Base-by-base conservation (phyloP, 805 yeast species). In the Myxozyma geophila region DNA sequence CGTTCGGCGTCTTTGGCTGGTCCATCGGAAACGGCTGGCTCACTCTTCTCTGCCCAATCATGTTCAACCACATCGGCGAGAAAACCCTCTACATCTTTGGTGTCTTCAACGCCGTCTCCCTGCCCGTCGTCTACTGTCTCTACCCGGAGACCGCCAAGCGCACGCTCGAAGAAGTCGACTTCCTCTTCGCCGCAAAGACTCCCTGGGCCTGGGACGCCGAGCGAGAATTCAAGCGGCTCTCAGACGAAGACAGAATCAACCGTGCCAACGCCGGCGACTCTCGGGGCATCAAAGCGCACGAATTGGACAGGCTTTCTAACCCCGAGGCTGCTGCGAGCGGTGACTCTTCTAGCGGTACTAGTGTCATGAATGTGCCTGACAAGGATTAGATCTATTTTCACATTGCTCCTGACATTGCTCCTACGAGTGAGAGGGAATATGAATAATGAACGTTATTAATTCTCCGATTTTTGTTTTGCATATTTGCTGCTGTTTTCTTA, bases 91-190 rank as follows among this genome's bases (percentile, higher is more conserved):
- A 74, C 63, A 71, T 75, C 44, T 75, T 75, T 62, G 76, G 75
- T 51, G 75, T 64, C 36, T 71, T 69, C 67, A 74, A 75, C 66
- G 67, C 73, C 50, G 46, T 55, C 44, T 59, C 70, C 10, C 48
- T 70, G 23, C 62, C 66, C 48, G 61, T 64, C 50, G 68, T 64
- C 19, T 85, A 77, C 78, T 80, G 85, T 73, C 81, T 83, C 71
- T 87, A 85, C 72, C 89, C 90, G 12, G 90, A 86, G 72, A 83
- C 88, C 40, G 79, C 79, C 63, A 80, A 80, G 58, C 80, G 85
- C 73, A 83, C 88, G 0, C 82, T 80, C 70, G 87, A 85, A 57
- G 88, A 86, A 70, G 77, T 86, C 72, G 88, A 85, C 74, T 75
- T 75, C 60, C 74, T 86, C 74, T 86, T 84, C 74, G 77, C 72